phyloP scores from a whole-genome alignment of 2,329 filamentous ascomycete species.

The Emergomyces orientalis region DNA sequence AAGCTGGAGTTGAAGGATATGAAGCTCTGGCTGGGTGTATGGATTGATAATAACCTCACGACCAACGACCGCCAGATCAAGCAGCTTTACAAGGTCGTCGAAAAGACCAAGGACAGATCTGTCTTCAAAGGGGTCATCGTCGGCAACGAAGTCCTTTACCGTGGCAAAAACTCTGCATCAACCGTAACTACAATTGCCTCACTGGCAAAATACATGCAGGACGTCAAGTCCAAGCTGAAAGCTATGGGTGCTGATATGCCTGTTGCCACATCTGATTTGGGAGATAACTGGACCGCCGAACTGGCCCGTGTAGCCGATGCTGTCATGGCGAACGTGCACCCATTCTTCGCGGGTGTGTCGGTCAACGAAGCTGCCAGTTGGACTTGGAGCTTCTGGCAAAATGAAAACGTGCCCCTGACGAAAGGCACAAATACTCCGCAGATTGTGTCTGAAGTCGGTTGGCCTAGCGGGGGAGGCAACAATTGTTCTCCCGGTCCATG shows the following conservation, averaged over 20 bases:
- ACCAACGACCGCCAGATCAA: constrained; percentile 73
- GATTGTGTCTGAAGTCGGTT: constrained; percentile 83
- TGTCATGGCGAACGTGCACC: constrained; percentile 95
- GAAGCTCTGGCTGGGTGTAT: constrained; percentile 91
- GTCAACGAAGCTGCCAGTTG: constrained; percentile 61
- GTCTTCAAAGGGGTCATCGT: constrained; percentile 54
- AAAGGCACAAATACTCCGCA: constrained; percentile 55
- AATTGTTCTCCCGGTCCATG: constrained; percentile 59
- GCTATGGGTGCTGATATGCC: constrained; percentile 58
- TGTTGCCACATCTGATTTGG: constrained; percentile 79
- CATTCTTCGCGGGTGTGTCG: constrained; percentile 78
- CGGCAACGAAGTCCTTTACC: constrained; percentile 55
- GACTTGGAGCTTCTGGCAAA: constrained; percentile 76
- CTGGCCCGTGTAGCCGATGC: constrained; percentile 67
- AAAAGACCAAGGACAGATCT: constrained; percentile 38
- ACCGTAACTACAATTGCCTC: constrained; percentile 56
- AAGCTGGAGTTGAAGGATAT: constrained; percentile 61
- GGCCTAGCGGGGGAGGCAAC: constrained; percentile 75
- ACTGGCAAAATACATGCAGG: constrained; percentile 55
- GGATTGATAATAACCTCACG: constrained; percentile 74
- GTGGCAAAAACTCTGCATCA: constrained; percentile 27
- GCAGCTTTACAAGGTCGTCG: constrained; percentile 77
- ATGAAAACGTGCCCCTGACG: constrained; percentile 57
- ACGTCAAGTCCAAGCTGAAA: constrained; percentile 65
- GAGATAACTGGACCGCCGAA: constrained; percentile 69